Evolutionary conservation across 2,329 filamentous ascomycete genomes (phyloP).

Genomic region (Chalaropsis thielavioides): DNA sequence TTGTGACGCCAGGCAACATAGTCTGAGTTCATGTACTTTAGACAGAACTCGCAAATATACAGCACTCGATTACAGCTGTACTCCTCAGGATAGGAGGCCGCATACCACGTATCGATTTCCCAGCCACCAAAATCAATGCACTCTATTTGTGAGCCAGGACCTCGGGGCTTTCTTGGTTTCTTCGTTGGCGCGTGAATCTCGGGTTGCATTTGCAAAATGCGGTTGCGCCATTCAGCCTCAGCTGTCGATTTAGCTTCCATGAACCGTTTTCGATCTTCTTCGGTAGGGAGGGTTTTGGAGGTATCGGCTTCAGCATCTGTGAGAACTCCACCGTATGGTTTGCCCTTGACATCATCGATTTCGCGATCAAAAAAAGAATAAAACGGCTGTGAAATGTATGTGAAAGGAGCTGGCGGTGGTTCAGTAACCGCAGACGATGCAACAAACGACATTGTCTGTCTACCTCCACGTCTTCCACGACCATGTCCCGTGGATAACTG

Average conservation of each 20-base stretch:
- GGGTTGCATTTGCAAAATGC: slow-evolving; percentile 43
- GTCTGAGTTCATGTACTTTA: slow-evolving; percentile 99
- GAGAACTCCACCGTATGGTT: slow-evolving; percentile 89
- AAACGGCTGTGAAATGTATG: slow-evolving; percentile 57
- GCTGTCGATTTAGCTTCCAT: slow-evolving; percentile 81
- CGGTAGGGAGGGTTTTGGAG: slow-evolving; percentile 66
- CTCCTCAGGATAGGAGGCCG: slow-evolving; percentile 93
- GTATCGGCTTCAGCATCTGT: slow-evolving; percentile 84
- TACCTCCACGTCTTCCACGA: slow-evolving; percentile 9
- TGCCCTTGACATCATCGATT: slow-evolving; percentile 74
- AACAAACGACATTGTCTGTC: slow-evolving; percentile 6
- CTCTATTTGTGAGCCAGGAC: slow-evolving; percentile 89
- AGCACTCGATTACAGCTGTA: slow-evolving; percentile 92
- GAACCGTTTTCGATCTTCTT: slow-evolving; percentile 71
- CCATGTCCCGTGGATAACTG: slow-evolving; percentile 11
- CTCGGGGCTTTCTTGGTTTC: slow-evolving; percentile 60
- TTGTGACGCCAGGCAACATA: slow-evolving; percentile 98
- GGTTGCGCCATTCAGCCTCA: slow-evolving; percentile 78
- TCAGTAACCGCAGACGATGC: slow-evolving; percentile 8
- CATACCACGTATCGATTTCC: slow-evolving; percentile 99
- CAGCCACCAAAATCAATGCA: slow-evolving; percentile 96
- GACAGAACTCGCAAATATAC: slow-evolving; percentile 98
- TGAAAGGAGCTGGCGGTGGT: slow-evolving; percentile 40
- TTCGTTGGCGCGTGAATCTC: slow-evolving; percentile 48
- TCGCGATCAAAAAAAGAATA: slow-evolving; percentile 84